Percentiles rank a stretch among this genome's conserved stretches.
Evolutionary conservation across 495 filamentous ascomycete genomes (phyloP).

Genomic region (Tuber calosporum): DNA sequence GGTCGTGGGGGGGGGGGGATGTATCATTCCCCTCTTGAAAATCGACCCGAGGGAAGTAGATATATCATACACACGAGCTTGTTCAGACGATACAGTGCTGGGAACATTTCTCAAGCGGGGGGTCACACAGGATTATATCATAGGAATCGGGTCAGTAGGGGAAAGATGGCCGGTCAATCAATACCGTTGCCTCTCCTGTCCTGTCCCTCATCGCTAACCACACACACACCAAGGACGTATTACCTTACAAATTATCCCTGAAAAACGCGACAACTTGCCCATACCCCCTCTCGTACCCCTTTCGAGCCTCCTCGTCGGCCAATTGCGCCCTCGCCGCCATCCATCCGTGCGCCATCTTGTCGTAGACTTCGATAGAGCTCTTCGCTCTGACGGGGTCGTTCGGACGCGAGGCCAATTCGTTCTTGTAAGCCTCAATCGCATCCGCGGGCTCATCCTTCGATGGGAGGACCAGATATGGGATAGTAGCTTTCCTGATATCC

Average conservation of each 20-base stretch:
- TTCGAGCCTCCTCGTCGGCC: conserved; percentile 47
- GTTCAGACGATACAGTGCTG: neutral
- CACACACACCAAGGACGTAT: neutral
- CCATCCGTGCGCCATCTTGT: conserved; percentile 55
- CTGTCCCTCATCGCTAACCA: neutral
- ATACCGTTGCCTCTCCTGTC: neutral
- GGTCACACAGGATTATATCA: neutral
- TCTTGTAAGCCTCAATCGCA: conserved; percentile 45
- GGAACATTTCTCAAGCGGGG: neutral
- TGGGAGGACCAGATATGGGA: conserved; percentile 52
- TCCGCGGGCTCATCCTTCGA: conserved; percentile 51
- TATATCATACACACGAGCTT: neutral
- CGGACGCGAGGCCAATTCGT: conserved; percentile 40
- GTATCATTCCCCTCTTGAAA: neutral
- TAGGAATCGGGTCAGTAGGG: neutral
- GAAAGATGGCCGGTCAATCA: neutral
- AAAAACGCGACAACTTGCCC: conserved; percentile 26
- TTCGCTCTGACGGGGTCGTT: conserved; percentile 38
- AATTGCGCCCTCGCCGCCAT: conserved; percentile 57
- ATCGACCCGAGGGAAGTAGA: neutral
- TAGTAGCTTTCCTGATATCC: conserved; percentile 47
- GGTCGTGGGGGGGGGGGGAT: too few relatives aligned
- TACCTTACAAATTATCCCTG: conserved; percentile 2
- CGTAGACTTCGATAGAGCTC: conserved; percentile 50
- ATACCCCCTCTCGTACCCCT: conserved; percentile 51